Evolutionary conservation across 768 basidiomycete genomes (phyloP).

Genomic region (Termitomyces sp.): DNA sequence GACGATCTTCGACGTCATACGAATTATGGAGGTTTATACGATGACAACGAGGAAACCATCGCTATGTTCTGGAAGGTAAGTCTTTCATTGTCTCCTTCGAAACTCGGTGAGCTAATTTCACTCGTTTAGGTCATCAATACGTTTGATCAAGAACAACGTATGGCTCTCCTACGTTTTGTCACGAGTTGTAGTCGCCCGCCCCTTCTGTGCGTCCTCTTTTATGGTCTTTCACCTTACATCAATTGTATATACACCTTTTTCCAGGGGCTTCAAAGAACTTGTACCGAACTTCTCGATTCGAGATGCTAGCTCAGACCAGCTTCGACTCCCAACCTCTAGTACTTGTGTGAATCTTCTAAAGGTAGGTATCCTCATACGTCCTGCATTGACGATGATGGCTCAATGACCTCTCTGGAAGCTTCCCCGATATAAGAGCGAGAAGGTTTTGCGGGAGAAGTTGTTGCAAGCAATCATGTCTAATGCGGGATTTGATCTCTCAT

Average conservation of each 20-base stretch:
- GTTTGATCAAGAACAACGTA: slow-evolving; percentile 77
- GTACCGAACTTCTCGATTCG: slow-evolving; percentile 86
- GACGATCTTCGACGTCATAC: slow-evolving; percentile 76
- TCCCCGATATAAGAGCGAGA: slow-evolving; percentile 61
- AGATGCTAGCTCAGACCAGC: slow-evolving; percentile 68
- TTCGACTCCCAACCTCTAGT: slow-evolving; percentile 68
- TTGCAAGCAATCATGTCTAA: slow-evolving; percentile 82
- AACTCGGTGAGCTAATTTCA: not conserved
- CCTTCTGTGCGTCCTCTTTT: slow-evolving; percentile 50
- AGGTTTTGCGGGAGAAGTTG: slow-evolving; percentile 65
- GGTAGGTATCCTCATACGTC: slow-evolving; percentile 28
- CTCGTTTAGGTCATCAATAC: slow-evolving; percentile 58
- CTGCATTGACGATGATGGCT: not conserved
- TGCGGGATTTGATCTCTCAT: slow-evolving; percentile 89
- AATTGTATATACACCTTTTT: not conserved
- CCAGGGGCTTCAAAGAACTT: slow-evolving; percentile 80
- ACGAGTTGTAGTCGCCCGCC: slow-evolving; percentile 91
- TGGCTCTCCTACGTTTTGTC: slow-evolving; percentile 80
- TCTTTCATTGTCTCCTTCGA: not conserved
- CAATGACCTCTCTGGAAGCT: slow-evolving; percentile 35
- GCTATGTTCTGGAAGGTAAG: slow-evolving; percentile 78
- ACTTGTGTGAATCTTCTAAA: slow-evolving; percentile 94
- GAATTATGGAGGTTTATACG: slow-evolving; percentile 76
- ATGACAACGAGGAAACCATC: slow-evolving; percentile 67
- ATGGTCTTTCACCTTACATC: too few relatives aligned